Percentiles rank a stretch among this genome's conserved stretches.
phyloP scores from a whole-genome alignment of 176 grass and related monocot genomes.

The Carex pumila region DNA sequence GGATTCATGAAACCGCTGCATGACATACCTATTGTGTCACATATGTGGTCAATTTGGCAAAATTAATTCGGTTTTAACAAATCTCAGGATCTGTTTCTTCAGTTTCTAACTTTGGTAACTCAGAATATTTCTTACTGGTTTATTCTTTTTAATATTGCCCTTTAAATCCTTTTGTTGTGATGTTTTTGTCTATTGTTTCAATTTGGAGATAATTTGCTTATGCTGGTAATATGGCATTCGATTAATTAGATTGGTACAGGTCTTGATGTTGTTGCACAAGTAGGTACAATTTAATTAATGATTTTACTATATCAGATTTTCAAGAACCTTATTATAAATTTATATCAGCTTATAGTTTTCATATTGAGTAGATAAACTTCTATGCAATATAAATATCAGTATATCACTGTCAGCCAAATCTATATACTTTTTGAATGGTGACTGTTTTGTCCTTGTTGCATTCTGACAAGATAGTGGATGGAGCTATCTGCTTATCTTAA shows the following conservation, averaged over 20 bases:
- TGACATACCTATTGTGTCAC: not conserved
- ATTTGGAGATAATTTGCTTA: not conserved
- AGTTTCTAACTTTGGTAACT: not conserved
- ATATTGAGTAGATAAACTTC: not conserved
- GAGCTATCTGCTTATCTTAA: not conserved
- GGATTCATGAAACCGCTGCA: not conserved
- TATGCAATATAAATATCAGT: not conserved
- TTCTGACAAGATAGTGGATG: slow-evolving; percentile 5
- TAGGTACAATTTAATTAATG: not conserved
- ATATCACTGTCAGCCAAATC: not conserved
- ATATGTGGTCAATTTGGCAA: not conserved
- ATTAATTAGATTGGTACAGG: not conserved
- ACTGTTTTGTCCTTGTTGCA: not conserved
- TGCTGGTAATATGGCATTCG: not conserved
- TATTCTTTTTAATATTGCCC: not conserved
- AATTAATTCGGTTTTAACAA: not conserved
- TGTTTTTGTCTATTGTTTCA: not conserved
- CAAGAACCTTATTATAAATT: not conserved
- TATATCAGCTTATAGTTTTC: not conserved
- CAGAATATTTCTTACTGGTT: not conserved
- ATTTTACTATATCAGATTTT: not conserved
- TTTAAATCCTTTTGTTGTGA: not conserved
- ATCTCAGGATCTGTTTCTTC: not conserved
- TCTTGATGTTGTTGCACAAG: not conserved
- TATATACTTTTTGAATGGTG: not conserved